Conservation (phyloP, 1,284 basidiomycete genomes). For the Cutaneotrichosporon cyanovorans region DNA sequence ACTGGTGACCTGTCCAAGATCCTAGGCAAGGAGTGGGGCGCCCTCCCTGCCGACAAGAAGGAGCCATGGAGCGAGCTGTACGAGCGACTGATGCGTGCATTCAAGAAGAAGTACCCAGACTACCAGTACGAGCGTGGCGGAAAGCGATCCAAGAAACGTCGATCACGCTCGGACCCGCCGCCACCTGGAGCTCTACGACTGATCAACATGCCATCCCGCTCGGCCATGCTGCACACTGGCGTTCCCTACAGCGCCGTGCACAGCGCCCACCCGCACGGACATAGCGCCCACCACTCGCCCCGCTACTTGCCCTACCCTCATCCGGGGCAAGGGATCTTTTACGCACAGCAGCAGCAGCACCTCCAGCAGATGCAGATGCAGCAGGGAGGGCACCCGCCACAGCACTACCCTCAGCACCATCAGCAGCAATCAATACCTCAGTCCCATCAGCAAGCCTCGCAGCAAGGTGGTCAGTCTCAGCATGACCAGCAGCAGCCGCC, state of each 20-base stretch:
- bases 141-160: constrained; percentile 7
- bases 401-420: background rate
- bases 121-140: constrained; percentile 21
- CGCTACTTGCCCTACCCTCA: constrained; percentile 1
- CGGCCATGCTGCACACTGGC: constrained; percentile 1
- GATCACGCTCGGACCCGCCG: background rate
- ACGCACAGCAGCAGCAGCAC: background rate
- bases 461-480: background rate
- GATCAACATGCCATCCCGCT: background rate
- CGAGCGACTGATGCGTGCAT: constrained; percentile 15
- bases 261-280: background rate
- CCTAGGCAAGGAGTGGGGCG: constrained; percentile 18
- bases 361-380: background rate
- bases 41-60: constrained; percentile 12
- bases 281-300: background rate
- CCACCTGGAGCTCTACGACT: background rate
- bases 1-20: constrained; percentile 18
- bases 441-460: background rate
- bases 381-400: background rate
- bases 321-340: background rate
- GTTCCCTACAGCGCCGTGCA: background rate
- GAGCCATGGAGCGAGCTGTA: constrained; percentile 16
- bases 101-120: constrained; percentile 21
- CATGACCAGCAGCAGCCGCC: background rate
- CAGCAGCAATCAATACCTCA: background rate